Conservation (phyloP, 371 early-diverging fungal species). For the Dinochytrium kinnereticum region DNA sequence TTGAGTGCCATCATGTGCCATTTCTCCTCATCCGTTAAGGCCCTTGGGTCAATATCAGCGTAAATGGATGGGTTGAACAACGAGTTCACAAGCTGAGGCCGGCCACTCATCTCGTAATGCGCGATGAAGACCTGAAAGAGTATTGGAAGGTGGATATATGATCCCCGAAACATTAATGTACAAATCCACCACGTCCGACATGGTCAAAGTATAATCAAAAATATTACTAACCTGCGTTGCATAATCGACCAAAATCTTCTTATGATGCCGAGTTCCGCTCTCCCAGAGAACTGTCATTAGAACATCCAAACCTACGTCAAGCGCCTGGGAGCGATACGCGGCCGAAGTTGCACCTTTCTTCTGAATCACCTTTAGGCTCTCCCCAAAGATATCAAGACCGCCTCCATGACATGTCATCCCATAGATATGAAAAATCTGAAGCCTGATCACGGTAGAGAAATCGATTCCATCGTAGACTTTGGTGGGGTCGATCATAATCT, state of each 20-base stretch:
- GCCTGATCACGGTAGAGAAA: not conserved
- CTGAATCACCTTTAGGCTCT: not conserved
- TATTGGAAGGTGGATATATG: not conserved
- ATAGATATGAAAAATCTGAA: conserved; percentile 5
- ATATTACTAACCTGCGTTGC: not conserved
- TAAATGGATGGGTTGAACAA: not conserved
- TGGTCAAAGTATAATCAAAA: not conserved
- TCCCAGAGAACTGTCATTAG: not conserved
- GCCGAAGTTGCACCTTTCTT: not conserved
- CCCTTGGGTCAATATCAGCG: not conserved
- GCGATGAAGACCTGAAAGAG: not conserved
- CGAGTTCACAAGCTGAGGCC: not conserved
- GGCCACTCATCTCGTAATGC: not conserved
- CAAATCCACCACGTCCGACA: not conserved
- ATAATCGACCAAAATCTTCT: not conserved
- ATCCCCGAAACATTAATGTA: not conserved
- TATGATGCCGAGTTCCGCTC: not conserved
- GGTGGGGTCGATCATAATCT: not conserved
- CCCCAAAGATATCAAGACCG: not conserved
- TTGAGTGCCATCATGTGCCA: not conserved
- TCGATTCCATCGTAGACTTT: not conserved
- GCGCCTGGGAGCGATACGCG: not conserved
- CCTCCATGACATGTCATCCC: conserved; percentile 1
- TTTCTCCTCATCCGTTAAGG: not conserved
- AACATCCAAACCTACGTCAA: not conserved